Conservation (phyloP, 371 early-diverging fungal species). For the Circinella umbellata region DNA sequence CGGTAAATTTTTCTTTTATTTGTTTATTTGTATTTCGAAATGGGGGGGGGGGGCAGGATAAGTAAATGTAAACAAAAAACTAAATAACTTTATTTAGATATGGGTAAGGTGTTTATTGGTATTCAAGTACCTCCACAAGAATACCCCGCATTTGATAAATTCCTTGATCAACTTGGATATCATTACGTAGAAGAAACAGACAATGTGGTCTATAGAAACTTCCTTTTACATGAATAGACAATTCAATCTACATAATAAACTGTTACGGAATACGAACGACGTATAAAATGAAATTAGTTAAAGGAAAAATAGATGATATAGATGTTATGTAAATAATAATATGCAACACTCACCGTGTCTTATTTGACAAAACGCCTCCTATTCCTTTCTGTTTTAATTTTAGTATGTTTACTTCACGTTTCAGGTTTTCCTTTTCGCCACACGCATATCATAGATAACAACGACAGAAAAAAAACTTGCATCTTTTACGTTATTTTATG, state of each 20-base stretch:
- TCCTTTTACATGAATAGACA: conserved; percentile 44
- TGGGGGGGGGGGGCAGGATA: background rate
- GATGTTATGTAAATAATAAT: too few relatives aligned
- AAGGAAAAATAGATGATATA: background rate
- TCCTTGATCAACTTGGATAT: conserved; percentile 78
- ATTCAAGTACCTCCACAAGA: conserved; percentile 86
- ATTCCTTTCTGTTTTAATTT: background rate
- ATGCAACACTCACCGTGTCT: too few relatives aligned
- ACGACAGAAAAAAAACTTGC: background rate
- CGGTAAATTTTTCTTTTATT: conserved; percentile 41
- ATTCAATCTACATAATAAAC: background rate
- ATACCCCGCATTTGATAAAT: conserved; percentile 64
- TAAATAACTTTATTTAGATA: conserved; percentile 56
- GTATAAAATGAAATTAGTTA: background rate
- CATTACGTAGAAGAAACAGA: conserved; percentile 89
- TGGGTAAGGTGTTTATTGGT: conserved; percentile 91
- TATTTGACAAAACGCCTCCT: background rate
- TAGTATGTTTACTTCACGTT: background rate
- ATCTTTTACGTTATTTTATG: too few relatives aligned
- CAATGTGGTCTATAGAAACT: conserved; percentile 85
- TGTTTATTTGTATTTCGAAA: background rate
- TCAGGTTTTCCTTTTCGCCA: background rate
- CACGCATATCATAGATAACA: background rate
- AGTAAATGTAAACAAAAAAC: background rate
- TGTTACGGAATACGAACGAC: too few relatives aligned